Base-by-base conservation (phyloP, 148 eudicot genomes). In the Euryodendron excelsum region DNA sequence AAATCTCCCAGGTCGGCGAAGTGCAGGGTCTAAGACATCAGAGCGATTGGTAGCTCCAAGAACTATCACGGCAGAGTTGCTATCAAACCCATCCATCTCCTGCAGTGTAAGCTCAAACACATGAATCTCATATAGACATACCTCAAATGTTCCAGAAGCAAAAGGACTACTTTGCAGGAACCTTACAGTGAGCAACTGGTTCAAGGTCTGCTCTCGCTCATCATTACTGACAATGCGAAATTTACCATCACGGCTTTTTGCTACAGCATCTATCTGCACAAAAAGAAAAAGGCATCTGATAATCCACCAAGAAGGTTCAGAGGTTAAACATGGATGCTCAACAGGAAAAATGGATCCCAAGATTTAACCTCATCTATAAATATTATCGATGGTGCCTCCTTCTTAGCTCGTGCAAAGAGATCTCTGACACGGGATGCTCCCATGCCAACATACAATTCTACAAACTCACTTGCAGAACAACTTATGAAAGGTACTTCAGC, bases 1-100 rank as follows among this genome's bases (percentile, higher is more conserved):
- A 87, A 94, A 94, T 89, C 98, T 91, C 70, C 98, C 98, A 21
- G 98, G 98, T 65, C 96, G 90, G 67, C 99, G 93, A 77, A 95
- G 97, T 70, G 99, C 99, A 59, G 97, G 99, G 77, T 95, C 97
- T 74, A 95, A 85, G 78, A 95, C 99, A 81, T 93, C 97, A 61
- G 97, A 89, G 72, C 99, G 92, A 73, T 95, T 93, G 34, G 99
- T 95, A 55, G 99, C 99, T 78, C 97, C 99, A 79, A 95, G 96
- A 78, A 95, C 99, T 72, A 95, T 95, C 48, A 95, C 97, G 76
- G 99, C 94, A 76, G 99, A 91, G 70, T 89, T 95, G 87, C 96
- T 95, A 79, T 95, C 99, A 87, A 95, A 95, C 47, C 97, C 99
- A 88, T 95, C 99, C 99, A 95, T 95, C 83, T 95, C 99, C 99